These are phyloP conservation scores for Apiosordaria backusii DNA, from an alignment of 495 filamentous ascomycete species.

Conservation along the genomic window DNA sequence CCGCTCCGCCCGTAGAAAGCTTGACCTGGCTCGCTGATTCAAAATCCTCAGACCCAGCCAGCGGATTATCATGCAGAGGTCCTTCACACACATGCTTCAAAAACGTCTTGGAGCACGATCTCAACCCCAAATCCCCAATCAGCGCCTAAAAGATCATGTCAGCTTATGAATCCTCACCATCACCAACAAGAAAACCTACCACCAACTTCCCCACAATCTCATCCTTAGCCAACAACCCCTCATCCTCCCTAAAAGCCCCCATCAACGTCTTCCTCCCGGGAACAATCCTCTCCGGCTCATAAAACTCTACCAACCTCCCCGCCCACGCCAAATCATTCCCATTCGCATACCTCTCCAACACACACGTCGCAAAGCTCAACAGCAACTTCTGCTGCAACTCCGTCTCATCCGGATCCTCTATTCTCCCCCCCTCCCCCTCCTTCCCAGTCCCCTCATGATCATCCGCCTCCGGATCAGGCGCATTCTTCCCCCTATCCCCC, in stretches of 20 bases:
- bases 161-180: neutral
- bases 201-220: constrained; percentile 72
- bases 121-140: constrained; percentile 62
- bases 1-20: constrained; percentile 66
- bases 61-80: constrained; percentile 31
- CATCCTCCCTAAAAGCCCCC: constrained; percentile 59
- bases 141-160: constrained; percentile 53
- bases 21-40: constrained; percentile 60
- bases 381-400: constrained; percentile 64
- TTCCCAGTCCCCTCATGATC: constrained; percentile 37
- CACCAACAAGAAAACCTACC: constrained; percentile 44
- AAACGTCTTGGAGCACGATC: constrained; percentile 30
- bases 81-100: constrained; percentile 32
- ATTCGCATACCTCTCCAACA: constrained; percentile 76
- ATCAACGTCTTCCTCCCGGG: constrained; percentile 55
- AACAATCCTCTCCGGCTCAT: constrained; percentile 58
- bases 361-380: constrained; percentile 80
- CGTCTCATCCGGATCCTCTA: constrained; percentile 55
- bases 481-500: constrained; percentile 49
- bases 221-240: constrained; percentile 60
- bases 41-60: constrained; percentile 40
- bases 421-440: neutral
- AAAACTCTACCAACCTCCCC: constrained; percentile 68
- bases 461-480: constrained; percentile 79
- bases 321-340: constrained; percentile 68